These are phyloP conservation scores for Alternaria solani DNA, from an alignment of 2,329 filamentous ascomycete species.

Conservation along the genomic window DNA sequence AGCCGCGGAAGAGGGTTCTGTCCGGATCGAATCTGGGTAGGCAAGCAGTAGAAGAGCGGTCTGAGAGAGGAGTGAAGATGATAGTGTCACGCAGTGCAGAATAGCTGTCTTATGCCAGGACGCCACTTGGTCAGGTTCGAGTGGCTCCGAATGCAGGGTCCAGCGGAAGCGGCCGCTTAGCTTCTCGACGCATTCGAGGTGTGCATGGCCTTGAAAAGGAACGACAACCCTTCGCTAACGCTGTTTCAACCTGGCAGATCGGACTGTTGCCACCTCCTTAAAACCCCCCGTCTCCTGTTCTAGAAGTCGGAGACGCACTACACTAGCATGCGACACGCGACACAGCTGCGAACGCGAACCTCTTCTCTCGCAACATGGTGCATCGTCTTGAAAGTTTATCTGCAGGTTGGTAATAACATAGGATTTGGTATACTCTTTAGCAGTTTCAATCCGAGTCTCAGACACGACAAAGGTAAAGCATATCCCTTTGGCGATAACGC, in stretches of 20 bases:
- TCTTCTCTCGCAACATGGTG: background rate
- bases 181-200: slow-evolving; percentile 8
- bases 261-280: slow-evolving; percentile 8
- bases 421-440: background rate
- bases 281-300: slow-evolving; percentile 1
- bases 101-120: slow-evolving; percentile 16
- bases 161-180: slow-evolving; percentile 11
- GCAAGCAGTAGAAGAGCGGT: background rate
- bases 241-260: slow-evolving; percentile 12
- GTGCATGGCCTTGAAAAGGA: slow-evolving; percentile 10
- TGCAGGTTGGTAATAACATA: background rate
- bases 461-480: background rate
- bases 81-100: slow-evolving; percentile 13
- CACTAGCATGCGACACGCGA: background rate
- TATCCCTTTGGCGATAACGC: background rate
- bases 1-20: background rate
- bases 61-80: background rate
- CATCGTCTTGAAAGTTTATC: background rate
- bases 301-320: slow-evolving; percentile 1
- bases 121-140: slow-evolving; percentile 12
- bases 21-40: background rate
- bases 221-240: slow-evolving; percentile 3
- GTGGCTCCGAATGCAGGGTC: slow-evolving; percentile 24
- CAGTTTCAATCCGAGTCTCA: background rate
- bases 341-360: background rate